Base-by-base conservation (phyloP, 805 yeast species). In the Metschnikowia santaceciliae region DNA sequence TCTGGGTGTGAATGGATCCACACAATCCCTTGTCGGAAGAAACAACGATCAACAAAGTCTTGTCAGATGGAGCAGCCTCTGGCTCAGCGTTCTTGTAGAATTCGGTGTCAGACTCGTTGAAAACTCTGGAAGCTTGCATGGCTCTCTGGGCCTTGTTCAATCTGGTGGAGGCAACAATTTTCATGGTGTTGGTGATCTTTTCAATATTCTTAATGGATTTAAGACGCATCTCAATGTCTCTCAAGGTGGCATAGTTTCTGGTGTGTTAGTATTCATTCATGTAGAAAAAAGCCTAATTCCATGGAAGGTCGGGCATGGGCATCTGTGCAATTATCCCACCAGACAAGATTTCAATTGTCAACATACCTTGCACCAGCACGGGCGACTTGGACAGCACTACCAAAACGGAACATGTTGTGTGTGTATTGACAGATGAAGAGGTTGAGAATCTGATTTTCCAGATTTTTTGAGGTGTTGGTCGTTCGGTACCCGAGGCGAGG, bases 131-230 rank as follows among this genome's bases (percentile, higher is more conserved):
- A 46, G 88, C 81, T 61, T 79, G 77, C 90, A 90, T 92, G 55
- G 97, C 96, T 73, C 86, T 88, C 76, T 90, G 96, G 55, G 99
- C 99, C 77, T 88, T 90, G 70, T 83, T 80, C 72, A 94, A 83
- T 78, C 97, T 87, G 63, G 99, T 94, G 39, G 98, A 92, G 39
- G 99, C 99, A 66, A 94, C 99, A 76, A 94, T 86, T 81, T 91
- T 94, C 98, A 94, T 94, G 74, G 99, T 94, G 78, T 94, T 94
- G 77, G 99, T 94, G 78, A 94, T 94, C 81, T 94, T 94, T 79
- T 94, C 97, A 73, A 94, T 92, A 82, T 94, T 94, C 81, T 92
- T 94, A 73, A 94, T 94, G 60, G 97, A 90, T 80, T 94, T 94
- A 70, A 94, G 84, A 80, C 99, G 95, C 74, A 82, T 87, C 80